Base-by-base conservation (phyloP, 352 stramenopile genomes). In the Pythium rhizo-oryzae region DNA sequence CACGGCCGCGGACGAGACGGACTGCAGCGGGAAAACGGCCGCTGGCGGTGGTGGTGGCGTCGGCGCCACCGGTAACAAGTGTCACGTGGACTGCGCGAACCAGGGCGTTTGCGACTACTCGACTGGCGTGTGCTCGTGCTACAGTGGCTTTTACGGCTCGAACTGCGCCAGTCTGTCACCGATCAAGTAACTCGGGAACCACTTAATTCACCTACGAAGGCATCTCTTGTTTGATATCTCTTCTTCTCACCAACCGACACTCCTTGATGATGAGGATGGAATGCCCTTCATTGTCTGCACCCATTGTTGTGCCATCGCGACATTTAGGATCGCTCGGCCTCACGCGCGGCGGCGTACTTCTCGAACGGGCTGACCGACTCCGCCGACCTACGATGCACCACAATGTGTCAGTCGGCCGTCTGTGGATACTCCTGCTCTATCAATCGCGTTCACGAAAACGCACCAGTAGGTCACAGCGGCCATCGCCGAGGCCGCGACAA, bases 41-140 rank as follows among this genome's bases (percentile, higher is more conserved):
- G 30, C 46, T 1, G 83, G 77, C 12, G 82, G 81, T 23, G 41
- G 41, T 6, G 54, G 68, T 18, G 83, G 75, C 35, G 74, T 70
- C 0, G 84, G 85, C 0, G 72, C 21, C 1, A 11, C 49, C 2
- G 85, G 74, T 49, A 93, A 94, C 49, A 65, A 80, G 16, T 96
- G 84, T 49, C 84, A 94, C 30, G 80, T 92, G 23, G 83, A 92
- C 43, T 96, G 86, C 64, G 71, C 88, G 8, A 94, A 96, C 60
- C 82, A 85, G 18, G 87, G 88, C 49, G 77, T 81, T 15, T 96
- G 87, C 69, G 83, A 94, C 76, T 91, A 81, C 67, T 74, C 71
- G 33, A 87, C 62, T 1, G 88, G 86, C 37, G 75, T 76, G 5
- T 96, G 86, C 72, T 55, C 66, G 47, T 94, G 89, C 77, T 95